phyloP scores from a whole-genome alignment of 2,329 filamentous ascomycete genomes.

The Elsinoe fawcettii region DNA sequence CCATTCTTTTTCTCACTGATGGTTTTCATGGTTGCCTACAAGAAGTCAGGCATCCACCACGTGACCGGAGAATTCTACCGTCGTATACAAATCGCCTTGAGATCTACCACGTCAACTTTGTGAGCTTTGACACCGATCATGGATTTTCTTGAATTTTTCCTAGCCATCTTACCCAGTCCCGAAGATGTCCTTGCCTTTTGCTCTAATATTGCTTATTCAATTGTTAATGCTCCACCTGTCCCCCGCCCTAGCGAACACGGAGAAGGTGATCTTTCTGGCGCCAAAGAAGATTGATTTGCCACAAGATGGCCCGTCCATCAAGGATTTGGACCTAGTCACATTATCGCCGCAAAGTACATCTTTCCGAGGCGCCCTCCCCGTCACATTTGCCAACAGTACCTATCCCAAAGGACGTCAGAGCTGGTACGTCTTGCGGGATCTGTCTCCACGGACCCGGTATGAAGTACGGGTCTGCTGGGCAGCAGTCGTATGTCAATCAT shows the following conservation, averaged over 20 bases:
- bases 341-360: slow-evolving; percentile 52
- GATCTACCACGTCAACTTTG: not conserved
- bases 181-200: not conserved
- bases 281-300: slow-evolving; percentile 54
- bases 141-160: not conserved
- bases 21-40: too few species aligned
- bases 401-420: slow-evolving; percentile 53
- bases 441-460: slow-evolving; percentile 69
- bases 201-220: slow-evolving; percentile 1
- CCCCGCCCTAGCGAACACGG: slow-evolving; percentile 61
- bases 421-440: slow-evolving; percentile 69
- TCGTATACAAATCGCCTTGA: too few species aligned
- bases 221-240: slow-evolving; percentile 10
- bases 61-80: too few species aligned
- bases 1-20: too few species aligned
- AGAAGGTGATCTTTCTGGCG: slow-evolving; percentile 82
- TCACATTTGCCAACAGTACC: slow-evolving; percentile 56
- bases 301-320: slow-evolving; percentile 47
- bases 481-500: slow-evolving; percentile 63
- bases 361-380: slow-evolving; percentile 57
- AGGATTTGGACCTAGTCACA: slow-evolving; percentile 55
- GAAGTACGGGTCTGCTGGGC: slow-evolving; percentile 91
- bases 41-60: too few species aligned
- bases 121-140: not conserved
- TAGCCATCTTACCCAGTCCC: not conserved